A percentile compares a stretch with the other conserved stretches of the same genome.
Evolutionary conservation across 2,329 filamentous ascomycete genomes (phyloP).

Genomic region (Huntiella abstrusa): DNA sequence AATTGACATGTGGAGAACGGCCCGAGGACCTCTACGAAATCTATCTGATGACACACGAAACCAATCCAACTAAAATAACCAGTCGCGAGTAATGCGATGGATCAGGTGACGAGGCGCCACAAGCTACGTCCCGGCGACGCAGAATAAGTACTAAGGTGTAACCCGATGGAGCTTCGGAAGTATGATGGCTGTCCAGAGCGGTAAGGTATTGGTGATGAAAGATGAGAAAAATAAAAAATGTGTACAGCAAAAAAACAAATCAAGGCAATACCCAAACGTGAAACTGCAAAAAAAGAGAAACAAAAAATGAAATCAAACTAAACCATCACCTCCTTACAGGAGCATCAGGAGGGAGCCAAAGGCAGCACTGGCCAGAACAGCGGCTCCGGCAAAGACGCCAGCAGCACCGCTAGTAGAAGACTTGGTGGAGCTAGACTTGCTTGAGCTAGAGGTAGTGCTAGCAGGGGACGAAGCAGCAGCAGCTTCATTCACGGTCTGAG

Average conservation of each 20-base stretch:
- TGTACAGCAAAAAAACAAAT: conserved; percentile 6
- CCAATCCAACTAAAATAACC: not conserved
- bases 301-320: not conserved
- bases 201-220: not conserved
- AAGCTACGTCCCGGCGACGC: conserved; percentile 1
- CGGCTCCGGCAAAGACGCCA: conserved; percentile 5
- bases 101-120: not conserved
- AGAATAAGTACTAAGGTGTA: conserved; percentile 1
- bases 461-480: conserved; percentile 19
- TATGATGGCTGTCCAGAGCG: not conserved
- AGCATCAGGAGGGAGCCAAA: conserved; percentile 5
- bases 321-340: conserved; percentile 2
- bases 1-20: too few species aligned
- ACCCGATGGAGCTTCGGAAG: not conserved
- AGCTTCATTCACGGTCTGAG: conserved; percentile 35
- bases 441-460: not conserved
- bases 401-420: conserved; percentile 1
- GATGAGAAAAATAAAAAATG: conserved; percentile 6
- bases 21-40: too few species aligned
- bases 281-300: not conserved
- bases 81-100: not conserved
- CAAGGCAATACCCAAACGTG: not conserved
- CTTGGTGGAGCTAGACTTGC: conserved; percentile 3
- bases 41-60: too few species aligned
- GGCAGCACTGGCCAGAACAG: conserved; percentile 1